Evolutionary conservation across 176 grass and related monocot species (phyloP), one percentile per base, ranked within the genome.

Genomic region (Musa acuminata): DNA sequence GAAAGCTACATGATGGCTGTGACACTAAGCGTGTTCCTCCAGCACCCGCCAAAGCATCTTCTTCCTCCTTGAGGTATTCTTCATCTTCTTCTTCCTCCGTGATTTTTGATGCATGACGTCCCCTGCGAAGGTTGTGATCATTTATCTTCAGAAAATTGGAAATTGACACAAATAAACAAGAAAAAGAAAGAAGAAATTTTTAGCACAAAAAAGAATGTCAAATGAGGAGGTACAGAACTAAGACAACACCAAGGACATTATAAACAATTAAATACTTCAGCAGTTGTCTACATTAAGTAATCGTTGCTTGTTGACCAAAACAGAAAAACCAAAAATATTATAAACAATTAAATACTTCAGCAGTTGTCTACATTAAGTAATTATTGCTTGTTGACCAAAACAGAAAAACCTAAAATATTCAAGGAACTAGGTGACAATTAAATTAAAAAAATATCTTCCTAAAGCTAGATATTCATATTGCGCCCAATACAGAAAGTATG

Each of bases 61-160:
- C 89, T 85, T 92, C 89, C 81, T 92, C 89, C 78, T 92, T 92
- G 68, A 92, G 85, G 71, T 88, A 88, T 75, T 76, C 89, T 72
- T 92, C 89, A 71, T 92, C 89, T 80, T 88, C 89, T 80, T 92
- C 89, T 71, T 92, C 89, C 80, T 92, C 89, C 55, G 86, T 92
- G 70, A 92, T 75, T 80, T 88, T 88, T 52, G 86, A 92, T 79
- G 80, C 86, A 88, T 92, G 89, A 54, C 89, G 85, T 9, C 89
- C 89, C 83, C 89, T 92, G 78, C 27, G 75, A 25, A 78, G 81
- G 60, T 19, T 43, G 35, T 43, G 35, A 43, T 6, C 35, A 43
- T 43, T 35, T 43, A 43, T 70, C 13, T 72, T 60, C 59, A 78
- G 25, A 73, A n/a, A 62, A n/a, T 21, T 16, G 55, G 17, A 17